Evolutionary conservation across 345 rosid genomes (phyloP).

Genomic region (Populus davidiana): DNA sequence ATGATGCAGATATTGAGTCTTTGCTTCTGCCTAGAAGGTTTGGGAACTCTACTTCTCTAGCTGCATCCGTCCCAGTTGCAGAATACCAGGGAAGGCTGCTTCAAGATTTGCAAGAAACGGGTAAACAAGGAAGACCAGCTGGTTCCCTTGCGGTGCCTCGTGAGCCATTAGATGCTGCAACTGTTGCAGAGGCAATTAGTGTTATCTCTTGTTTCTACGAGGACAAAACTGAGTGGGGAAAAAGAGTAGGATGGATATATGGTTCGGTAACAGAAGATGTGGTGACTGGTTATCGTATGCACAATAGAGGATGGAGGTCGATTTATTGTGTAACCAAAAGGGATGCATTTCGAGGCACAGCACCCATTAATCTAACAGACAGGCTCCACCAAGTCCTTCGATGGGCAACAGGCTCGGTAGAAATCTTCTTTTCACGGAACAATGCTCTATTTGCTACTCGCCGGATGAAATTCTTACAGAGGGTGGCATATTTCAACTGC

Average conservation of each 20-base stretch:
- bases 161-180: slow-evolving; percentile 76
- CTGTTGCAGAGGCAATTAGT: slow-evolving; percentile 75
- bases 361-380: slow-evolving; percentile 70
- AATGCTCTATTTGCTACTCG: slow-evolving; percentile 60
- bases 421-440: slow-evolving; percentile 75
- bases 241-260: slow-evolving; percentile 78
- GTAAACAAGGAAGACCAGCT: slow-evolving; percentile 62
- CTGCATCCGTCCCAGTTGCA: slow-evolving; percentile 68
- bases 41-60: slow-evolving; percentile 60
- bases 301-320: slow-evolving; percentile 85
- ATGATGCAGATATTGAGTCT: slow-evolving; percentile 69
- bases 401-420: slow-evolving; percentile 86
- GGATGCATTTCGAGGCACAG: slow-evolving; percentile 74
- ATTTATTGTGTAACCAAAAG: slow-evolving; percentile 70
- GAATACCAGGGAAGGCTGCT: slow-evolving; percentile 75
- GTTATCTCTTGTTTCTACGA: slow-evolving; percentile 79
- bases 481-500: slow-evolving; percentile 65
- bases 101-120: slow-evolving; percentile 59
- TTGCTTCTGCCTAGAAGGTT: slow-evolving; percentile 62
- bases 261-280: slow-evolving; percentile 86
- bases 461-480: slow-evolving; percentile 64
- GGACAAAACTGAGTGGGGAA: slow-evolving; percentile 81
- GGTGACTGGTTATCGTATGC: slow-evolving; percentile 77
- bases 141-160: slow-evolving; percentile 80
- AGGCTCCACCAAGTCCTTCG: slow-evolving; percentile 82